Base-by-base conservation (phyloP, 2,329 filamentous ascomycete species). In the Fusarium paranaense region DNA sequence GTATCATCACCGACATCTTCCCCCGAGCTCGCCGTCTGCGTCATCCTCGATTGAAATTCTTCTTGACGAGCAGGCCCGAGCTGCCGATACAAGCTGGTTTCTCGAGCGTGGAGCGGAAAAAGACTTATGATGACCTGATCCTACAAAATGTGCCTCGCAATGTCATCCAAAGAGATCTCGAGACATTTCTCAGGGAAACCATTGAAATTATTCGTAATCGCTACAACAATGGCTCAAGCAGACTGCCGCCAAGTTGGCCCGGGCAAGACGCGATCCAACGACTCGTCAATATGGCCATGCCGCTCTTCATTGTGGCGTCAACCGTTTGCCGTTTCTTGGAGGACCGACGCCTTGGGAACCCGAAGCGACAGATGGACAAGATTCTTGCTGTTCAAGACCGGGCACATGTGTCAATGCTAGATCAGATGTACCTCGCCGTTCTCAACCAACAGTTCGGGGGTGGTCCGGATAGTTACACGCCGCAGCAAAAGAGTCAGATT, bases 31-130 rank as follows among this genome's bases (percentile, higher is more conserved):
- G 45, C 37, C 11, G 37, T 40, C 18, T 40, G 11, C 9, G 37
- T 68, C 80, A 62, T 33, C 77, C 14, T 56, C 57, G 50, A 6
- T 45, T 85, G 13, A 81, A 77, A 57, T 62, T 84, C 2, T 85
- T 86, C 54, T 20, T 86, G 1, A 86, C 85, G 0, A 86, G 84
- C 66, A 78, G 85, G 42, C 85, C 84, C 0, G 82, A 86, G 37
- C 59, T 84, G 7, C 80, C 80, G 0, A 80, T 85, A 35, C 80
- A 81, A 1, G 69, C 82, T n/a, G 80, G 82, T 0, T 85, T 87
- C 47, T 16, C 32, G 10, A 10, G 11, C 2, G 18, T n/a, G 10
- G 9, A 20, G 5, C 1, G 13, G 16, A 27, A 11, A 10, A 62
- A 18, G 2, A 18, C n/a, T 2, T 62, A 62, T n/a, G 32, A 30